These are phyloP conservation scores for Aspergillus persii DNA, from an alignment of 2,329 filamentous ascomycete genomes.

Conservation along the genomic window DNA sequence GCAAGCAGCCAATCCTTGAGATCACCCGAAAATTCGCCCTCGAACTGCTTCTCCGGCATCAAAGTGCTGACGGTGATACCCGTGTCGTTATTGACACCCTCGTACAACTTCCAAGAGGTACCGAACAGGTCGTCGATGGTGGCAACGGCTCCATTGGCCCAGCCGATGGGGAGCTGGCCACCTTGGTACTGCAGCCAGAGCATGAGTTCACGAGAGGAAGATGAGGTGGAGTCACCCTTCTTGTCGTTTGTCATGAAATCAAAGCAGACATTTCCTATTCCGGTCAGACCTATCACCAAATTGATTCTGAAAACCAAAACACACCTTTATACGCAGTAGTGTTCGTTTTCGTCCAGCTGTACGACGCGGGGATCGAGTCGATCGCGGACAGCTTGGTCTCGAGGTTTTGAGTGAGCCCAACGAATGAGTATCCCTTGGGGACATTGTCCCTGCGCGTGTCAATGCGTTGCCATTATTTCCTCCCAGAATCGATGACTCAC, in stretches of 20 bases:
- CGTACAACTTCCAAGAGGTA: slow-evolving; percentile 44
- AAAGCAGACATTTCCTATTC: slow-evolving; percentile 38
- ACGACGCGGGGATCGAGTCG: slow-evolving; percentile 40
- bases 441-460: slow-evolving; percentile 30
- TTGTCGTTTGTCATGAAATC: slow-evolving; percentile 48
- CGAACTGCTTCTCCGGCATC: slow-evolving; percentile 39
- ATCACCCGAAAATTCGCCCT: slow-evolving; percentile 39
- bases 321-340: slow-evolving; percentile 42
- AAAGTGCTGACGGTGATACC: slow-evolving; percentile 44
- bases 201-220: slow-evolving; percentile 43
- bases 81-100: slow-evolving; percentile 43
- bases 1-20: slow-evolving; percentile 45
- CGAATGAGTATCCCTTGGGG: slow-evolving; percentile 47
- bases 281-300: not conserved
- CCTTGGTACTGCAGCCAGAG: slow-evolving; percentile 48
- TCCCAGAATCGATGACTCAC: not conserved
- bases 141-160: slow-evolving; percentile 31
- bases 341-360: slow-evolving; percentile 42
- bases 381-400: slow-evolving; percentile 41
- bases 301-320: not conserved
- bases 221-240: slow-evolving; percentile 43
- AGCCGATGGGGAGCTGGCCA: slow-evolving; percentile 47
- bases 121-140: slow-evolving; percentile 38
- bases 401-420: slow-evolving; percentile 44
- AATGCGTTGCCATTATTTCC: not conserved